Conservation (phyloP, 2,329 filamentous ascomycete genomes). For the Ramularia collo-cygni region DNA sequence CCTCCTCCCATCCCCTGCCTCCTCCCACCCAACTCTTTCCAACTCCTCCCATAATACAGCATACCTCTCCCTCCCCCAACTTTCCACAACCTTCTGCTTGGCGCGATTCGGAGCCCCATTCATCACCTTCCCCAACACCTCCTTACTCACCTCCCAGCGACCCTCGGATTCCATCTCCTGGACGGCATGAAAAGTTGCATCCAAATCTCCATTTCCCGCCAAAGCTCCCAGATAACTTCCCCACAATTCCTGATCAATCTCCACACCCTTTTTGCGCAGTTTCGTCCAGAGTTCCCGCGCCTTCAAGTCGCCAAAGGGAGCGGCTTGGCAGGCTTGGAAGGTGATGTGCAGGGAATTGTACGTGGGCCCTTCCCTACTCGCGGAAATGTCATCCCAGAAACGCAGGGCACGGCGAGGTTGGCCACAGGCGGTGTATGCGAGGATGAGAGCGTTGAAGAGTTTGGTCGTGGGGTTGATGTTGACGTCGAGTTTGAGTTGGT, state of each 20-base stretch:
- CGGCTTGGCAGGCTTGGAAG: conserved; percentile 68
- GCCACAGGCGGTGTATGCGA: conserved; percentile 69
- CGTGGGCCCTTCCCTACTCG: conserved; percentile 76
- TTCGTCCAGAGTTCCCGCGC: conserved; percentile 60
- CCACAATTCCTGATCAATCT: conserved; percentile 67
- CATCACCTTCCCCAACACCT: conserved; percentile 73
- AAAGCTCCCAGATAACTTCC: conserved; percentile 70
- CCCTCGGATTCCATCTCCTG: conserved; percentile 59
- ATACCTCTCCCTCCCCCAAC: conserved; percentile 65
- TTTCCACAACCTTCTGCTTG: conserved; percentile 61
- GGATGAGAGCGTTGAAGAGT: conserved; percentile 78
- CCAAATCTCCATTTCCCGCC: conserved; percentile 63
- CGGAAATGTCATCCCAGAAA: conserved; percentile 80
- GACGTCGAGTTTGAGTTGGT: conserved; percentile 91
- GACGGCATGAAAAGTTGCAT: conserved; percentile 61
- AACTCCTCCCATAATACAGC: conserved; percentile 63
- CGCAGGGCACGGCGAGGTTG: conserved; percentile 61
- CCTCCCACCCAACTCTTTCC: conserved; percentile 42
- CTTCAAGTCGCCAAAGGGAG: conserved; percentile 38
- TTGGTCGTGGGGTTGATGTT: conserved; percentile 67
- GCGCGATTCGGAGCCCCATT: conserved; percentile 58
- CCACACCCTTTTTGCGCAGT: conserved; percentile 68
- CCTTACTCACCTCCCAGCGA: conserved; percentile 59
- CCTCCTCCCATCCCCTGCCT: conserved; percentile 12
- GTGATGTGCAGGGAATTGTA: conserved; percentile 74